phyloP scores from a whole-genome alignment of 768 basidiomycete species.

The Rhodotorula graminis region DNA sequence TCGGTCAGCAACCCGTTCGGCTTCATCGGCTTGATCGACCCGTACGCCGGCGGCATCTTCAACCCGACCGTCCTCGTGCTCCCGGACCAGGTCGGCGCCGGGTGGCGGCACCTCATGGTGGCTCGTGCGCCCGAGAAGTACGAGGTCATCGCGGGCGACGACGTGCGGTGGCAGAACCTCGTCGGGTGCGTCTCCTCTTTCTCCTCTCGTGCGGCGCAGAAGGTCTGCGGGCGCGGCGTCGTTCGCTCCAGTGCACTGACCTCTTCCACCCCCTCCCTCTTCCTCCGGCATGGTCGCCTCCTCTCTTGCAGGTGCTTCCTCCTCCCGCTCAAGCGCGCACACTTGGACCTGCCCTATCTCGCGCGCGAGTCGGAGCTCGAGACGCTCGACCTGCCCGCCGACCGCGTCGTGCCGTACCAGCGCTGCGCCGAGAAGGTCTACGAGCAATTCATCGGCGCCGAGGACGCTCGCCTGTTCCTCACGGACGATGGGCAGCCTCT shows the following conservation, averaged over 20 bases:
- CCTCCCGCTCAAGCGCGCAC: constrained; percentile 7
- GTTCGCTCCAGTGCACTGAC: too few relatives aligned
- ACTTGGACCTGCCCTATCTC: constrained; percentile 19
- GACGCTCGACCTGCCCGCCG: constrained; percentile 23
- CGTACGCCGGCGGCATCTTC: constrained; percentile 15
- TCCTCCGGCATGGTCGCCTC: too few relatives aligned
- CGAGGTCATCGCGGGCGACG: constrained; percentile 24
- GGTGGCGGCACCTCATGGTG: constrained; percentile 6
- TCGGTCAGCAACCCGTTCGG: constrained; percentile 20
- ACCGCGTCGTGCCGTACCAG: constrained; percentile 13
- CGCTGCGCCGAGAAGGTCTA: constrained; percentile 7
- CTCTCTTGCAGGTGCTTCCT: constrained; percentile 12
- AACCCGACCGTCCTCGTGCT: constrained; percentile 13
- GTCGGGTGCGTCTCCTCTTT: constrained; percentile 9
- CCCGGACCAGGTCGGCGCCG: constrained; percentile 9
- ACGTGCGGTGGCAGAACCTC: constrained; percentile 17
- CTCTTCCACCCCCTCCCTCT: too few relatives aligned
- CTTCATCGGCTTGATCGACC: constrained; percentile 23
- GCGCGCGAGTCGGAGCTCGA: constrained; percentile 22
- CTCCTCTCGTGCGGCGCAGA: too few relatives aligned
- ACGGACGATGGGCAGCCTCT: constrained; percentile 26
- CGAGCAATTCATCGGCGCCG: constrained; percentile 23
- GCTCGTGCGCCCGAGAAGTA: too few relatives aligned
- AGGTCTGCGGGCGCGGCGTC: too few relatives aligned
- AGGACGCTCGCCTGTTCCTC: constrained; percentile 29